A percentile compares a stretch with the other conserved stretches of the same genome.
phyloP scores from a whole-genome alignment of 768 basidiomycete species.

The Coprinopsis marcescibilis region DNA sequence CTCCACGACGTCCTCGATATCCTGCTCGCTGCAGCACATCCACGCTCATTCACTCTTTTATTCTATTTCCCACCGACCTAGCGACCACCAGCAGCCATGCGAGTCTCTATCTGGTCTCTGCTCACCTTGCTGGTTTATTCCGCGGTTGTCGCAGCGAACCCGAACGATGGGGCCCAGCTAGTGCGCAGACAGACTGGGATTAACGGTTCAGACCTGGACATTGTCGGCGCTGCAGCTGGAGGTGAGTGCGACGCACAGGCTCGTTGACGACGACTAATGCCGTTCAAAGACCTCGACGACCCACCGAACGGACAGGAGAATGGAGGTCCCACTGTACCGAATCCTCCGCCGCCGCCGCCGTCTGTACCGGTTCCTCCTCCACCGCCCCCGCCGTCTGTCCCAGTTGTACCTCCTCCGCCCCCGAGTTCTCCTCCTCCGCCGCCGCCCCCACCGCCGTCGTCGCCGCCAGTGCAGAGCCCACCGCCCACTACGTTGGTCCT shows the following conservation, averaged over 20 bases:
- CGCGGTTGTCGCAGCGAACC: background rate
- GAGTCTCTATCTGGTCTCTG: slow-evolving; percentile 21
- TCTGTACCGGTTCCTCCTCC: background rate
- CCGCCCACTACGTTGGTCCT: background rate
- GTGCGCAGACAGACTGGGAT: background rate
- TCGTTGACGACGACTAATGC: background rate
- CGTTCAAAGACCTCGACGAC: background rate
- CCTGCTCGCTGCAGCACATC: slow-evolving; percentile 15
- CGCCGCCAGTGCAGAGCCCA: background rate
- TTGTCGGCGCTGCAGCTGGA: background rate
- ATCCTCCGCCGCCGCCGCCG: background rate
- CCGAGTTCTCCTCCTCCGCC: background rate
- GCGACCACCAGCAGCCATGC: slow-evolving; percentile 33
- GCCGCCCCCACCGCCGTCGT: background rate
- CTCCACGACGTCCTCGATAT: slow-evolving; percentile 9
- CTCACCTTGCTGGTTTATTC: background rate
- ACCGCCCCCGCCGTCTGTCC: background rate
- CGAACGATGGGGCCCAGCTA: background rate
- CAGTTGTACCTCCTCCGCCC: background rate
- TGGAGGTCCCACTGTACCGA: background rate
- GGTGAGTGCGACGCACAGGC: background rate
- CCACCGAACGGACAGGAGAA: no score
- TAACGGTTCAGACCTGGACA: background rate
- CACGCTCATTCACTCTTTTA: slow-evolving; percentile 16
- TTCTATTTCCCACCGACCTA: slow-evolving; percentile 22